A percentile compares a stretch with the other conserved stretches of the same genome.
Conservation (phyloP, 495 filamentous ascomycete genomes). For the Hypoxylon perforatum region DNA sequence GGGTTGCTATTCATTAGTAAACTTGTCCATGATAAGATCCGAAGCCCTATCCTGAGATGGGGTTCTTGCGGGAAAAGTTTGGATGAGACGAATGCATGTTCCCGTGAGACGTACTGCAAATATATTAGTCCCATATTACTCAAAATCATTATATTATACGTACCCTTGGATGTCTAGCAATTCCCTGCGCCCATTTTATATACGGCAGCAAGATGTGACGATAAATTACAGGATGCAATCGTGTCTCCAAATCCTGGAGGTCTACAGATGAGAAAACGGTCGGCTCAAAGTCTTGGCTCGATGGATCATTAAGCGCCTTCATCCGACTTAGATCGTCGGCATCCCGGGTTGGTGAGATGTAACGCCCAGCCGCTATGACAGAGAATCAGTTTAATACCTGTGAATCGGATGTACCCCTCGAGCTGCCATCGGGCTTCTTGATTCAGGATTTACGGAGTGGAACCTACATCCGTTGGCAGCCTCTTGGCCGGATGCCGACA, state of each 20-base stretch:
- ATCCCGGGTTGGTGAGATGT: constrained; percentile 32
- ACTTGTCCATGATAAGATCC: neutral
- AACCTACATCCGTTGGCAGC: constrained; percentile 32
- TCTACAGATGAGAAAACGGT: constrained; percentile 55
- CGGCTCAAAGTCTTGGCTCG: constrained; percentile 48
- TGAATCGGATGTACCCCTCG: constrained; percentile 8
- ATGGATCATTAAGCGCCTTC: constrained; percentile 64
- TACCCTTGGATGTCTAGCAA: constrained; percentile 63
- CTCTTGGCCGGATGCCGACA: constrained; percentile 30
- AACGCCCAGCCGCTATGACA: constrained; percentile 15
- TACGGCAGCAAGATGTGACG: constrained; percentile 67
- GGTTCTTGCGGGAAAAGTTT: neutral
- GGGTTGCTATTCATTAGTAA: constrained; percentile 9
- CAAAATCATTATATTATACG: constrained; percentile 9
- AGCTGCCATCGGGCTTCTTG: constrained; percentile 20
- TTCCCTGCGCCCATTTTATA: constrained; percentile 59
- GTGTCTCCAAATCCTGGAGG: constrained; percentile 41
- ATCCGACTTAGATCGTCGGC: constrained; percentile 53
- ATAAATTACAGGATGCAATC: constrained; percentile 50
- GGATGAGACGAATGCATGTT: neutral
- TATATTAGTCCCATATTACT: constrained; percentile 14
- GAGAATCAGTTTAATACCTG: constrained; percentile 25
- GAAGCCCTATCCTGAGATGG: neutral
- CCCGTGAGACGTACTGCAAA: constrained; percentile 20
- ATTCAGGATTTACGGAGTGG: constrained; percentile 19